phyloP scores from a whole-genome alignment of 345 rosid genomes.

The Citrus australasica region DNA sequence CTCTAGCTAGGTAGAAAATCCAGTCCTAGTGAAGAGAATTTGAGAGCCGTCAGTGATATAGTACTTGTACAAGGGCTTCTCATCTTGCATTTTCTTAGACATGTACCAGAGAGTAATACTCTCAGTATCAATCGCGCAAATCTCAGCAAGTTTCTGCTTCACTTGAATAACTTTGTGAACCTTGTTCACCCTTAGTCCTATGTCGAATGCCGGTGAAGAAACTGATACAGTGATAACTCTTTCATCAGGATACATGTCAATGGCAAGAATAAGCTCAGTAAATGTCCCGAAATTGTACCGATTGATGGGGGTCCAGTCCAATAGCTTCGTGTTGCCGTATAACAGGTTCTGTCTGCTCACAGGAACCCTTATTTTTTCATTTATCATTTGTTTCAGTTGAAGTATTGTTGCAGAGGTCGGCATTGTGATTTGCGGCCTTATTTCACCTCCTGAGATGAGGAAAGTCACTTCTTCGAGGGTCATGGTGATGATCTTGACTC shows the following conservation, averaged over 20 bases:
- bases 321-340: background rate
- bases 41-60: background rate
- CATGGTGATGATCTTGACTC: conserved; percentile 3
- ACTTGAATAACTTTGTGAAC: background rate
- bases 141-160: background rate
- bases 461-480: background rate
- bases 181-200: background rate
- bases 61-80: background rate
- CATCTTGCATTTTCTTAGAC: background rate
- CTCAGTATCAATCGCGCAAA: background rate
- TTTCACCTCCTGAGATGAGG: background rate
- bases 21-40: background rate
- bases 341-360: conserved; percentile 1
- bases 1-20: background rate
- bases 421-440: background rate
- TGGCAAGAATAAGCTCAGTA: background rate
- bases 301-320: background rate
- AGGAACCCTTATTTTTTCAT: background rate
- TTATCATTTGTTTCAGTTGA: conserved; percentile 6
- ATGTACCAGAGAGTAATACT: conserved; percentile 7
- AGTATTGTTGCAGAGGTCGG: background rate
- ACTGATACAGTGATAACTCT: background rate
- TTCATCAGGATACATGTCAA: background rate
- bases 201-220: background rate
- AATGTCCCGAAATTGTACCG: background rate